Conservation (phyloP, 495 filamentous ascomycete genomes). For the Copromyces sp. region DNA sequence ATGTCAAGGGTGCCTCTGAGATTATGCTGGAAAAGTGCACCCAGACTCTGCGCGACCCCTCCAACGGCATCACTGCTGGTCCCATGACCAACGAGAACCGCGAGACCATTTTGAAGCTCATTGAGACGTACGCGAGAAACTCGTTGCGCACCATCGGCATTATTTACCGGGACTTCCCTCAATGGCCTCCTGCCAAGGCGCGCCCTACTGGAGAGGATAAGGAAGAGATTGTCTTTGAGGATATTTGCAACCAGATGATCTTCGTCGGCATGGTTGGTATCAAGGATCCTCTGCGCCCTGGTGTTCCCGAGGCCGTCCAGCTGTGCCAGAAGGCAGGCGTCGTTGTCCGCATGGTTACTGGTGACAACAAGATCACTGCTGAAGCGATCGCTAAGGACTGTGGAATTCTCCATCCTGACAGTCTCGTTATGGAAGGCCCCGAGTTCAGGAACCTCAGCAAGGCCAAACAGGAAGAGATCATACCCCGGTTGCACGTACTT, state of each 20-base stretch:
- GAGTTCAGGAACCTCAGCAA: slow-evolving; percentile 70
- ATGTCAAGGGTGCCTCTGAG: slow-evolving; percentile 85
- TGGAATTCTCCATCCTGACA: slow-evolving; percentile 67
- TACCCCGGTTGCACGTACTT: slow-evolving; percentile 71
- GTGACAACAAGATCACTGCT: slow-evolving; percentile 75
- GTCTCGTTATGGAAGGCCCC: slow-evolving; percentile 73
- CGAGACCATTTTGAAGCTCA: slow-evolving; percentile 51
- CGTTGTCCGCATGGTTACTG: slow-evolving; percentile 82
- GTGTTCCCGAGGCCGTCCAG: slow-evolving; percentile 65
- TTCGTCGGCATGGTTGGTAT: slow-evolving; percentile 76
- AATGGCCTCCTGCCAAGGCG: slow-evolving; percentile 70
- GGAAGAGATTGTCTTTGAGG: slow-evolving; percentile 64
- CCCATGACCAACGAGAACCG: slow-evolving; percentile 49
- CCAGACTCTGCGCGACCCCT: slow-evolving; percentile 62
- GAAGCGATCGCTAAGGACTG: slow-evolving; percentile 75
- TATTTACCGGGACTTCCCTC: slow-evolving; percentile 77
- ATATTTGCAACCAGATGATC: slow-evolving; percentile 60
- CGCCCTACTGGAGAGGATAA: slow-evolving; percentile 58
- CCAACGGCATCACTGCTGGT: slow-evolving; percentile 41
- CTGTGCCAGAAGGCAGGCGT: slow-evolving; percentile 71
- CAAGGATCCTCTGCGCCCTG: slow-evolving; percentile 75
- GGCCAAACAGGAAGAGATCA: slow-evolving; percentile 56
- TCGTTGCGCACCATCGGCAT: slow-evolving; percentile 84
- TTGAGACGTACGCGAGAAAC: slow-evolving; percentile 65
- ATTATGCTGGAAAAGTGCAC: slow-evolving; percentile 68